Evolutionary conservation across 192 early-diverging fungal genomes (phyloP), one percentile per base, ranked within the genome.

Genomic region (Backusella parvicylindrica): DNA sequence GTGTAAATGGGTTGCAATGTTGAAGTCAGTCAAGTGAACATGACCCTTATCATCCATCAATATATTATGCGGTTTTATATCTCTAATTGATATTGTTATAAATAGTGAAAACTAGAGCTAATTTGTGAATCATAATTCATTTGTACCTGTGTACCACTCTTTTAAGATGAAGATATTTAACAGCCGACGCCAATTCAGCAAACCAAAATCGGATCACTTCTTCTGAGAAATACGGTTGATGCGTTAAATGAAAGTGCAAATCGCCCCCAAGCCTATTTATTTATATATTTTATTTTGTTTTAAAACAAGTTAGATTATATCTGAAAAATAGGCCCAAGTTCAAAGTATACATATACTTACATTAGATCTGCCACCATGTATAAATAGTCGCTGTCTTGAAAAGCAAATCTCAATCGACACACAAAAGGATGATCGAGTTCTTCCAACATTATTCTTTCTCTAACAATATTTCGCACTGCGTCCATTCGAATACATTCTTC

Each of bases 11-110:
- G 26, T 43, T 18, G 96, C 96, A 83, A 99, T 97, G 84, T 99
- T 99, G 76, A 99, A 99, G 81, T 99, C 97, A 26, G 95, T 96
- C 80, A 99, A 80, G 64, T 94, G 93, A 12, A 91, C 92, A 79
- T 99, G 96, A 4, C 97, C 97, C 40, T 85, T 82, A 56, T 88
- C 85, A 74, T 93, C 91, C 68, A 94, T 73, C 47, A 94, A 81
- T 1, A 94, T 85, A 77, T 99, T 98, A 77, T 99, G 96, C 0
- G 97, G 97, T 82, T 98, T 99, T 69, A 99, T 87, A 81, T 99
- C 97, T 64, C 89, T 86, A 50, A 69, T 41, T 15, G 63, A 28
- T 38, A 28, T 18, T 33, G 13, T 66, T 37, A 23, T 16, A 38
- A n/a, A 13, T 16, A n/a, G 68, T 40, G 23, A 49, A 69, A 69